Evolutionary conservation across 2,329 filamentous ascomycete species (phyloP).

Genomic region (Neopestalotiopsis sp.): DNA sequence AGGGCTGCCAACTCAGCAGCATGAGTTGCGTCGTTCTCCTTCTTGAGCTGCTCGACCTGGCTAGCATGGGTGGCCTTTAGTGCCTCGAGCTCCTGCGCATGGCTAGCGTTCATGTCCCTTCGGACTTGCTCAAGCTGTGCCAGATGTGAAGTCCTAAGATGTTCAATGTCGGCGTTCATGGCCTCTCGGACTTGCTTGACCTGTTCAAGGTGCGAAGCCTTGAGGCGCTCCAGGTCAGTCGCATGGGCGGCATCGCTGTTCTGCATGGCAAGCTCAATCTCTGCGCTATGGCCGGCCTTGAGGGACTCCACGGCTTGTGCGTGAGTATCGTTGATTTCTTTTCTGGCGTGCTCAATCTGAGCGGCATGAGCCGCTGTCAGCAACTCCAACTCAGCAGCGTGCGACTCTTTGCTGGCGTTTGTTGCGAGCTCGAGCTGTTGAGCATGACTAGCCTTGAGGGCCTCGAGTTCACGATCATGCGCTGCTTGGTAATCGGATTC

Average conservation of each 20-base stretch:
- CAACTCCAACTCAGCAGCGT: constrained; percentile 33
- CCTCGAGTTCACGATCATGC: constrained; percentile 25
- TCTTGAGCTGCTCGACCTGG: constrained; percentile 28
- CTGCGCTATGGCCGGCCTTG: constrained; percentile 17
- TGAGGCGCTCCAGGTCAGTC: constrained; percentile 23
- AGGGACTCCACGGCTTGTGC: constrained; percentile 22
- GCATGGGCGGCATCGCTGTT: constrained; percentile 22
- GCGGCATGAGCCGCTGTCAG: constrained; percentile 25
- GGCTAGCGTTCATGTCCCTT: constrained; percentile 9
- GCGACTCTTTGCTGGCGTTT: constrained; percentile 28
- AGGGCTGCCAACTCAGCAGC: constrained; percentile 33
- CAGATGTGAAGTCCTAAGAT: constrained; percentile 20
- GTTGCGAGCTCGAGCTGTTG: constrained; percentile 30
- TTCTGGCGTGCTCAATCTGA: constrained; percentile 23
- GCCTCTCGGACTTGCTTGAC: constrained; percentile 20
- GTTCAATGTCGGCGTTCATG: constrained; percentile 21
- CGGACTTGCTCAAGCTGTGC: constrained; percentile 21
- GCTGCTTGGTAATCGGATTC: constrained; percentile 22
- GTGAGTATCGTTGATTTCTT: constrained; percentile 20
- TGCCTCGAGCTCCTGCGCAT: constrained; percentile 22
- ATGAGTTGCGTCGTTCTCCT: constrained; percentile 27
- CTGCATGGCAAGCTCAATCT: constrained; percentile 19
- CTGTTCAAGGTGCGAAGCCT: constrained; percentile 19
- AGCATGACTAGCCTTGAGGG: constrained; percentile 29
- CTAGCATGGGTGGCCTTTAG: constrained; percentile 26